Base-by-base conservation (phyloP, 495 filamentous ascomycete genomes). In the Clavariopsis aquatica region DNA sequence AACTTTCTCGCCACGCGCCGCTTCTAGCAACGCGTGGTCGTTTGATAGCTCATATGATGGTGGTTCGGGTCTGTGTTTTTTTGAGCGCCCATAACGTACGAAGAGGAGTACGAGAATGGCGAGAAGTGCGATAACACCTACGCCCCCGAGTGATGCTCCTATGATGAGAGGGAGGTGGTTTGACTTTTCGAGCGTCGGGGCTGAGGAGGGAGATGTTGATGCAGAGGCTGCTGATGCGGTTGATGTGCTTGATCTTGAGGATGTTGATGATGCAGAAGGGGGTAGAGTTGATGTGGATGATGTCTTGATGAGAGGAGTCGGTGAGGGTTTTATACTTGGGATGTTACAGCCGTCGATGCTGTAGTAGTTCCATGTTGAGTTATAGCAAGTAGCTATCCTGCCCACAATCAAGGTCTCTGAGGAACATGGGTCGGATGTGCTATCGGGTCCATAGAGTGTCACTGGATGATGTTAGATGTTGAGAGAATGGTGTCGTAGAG, bases 281-380 rank as follows among this genome's bases (percentile, higher is more conserved):
- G n/a, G 41, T 23, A 26, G 6, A n/a, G 52, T 52, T 1, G 43
- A 26, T 24, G 22, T 20, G 2, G 47, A 38, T 38, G 57, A 34
- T n/a, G 57, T 24, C 45, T 12, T 23, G 20, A 46, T 34, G 46
- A 52, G 31, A 19, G 54, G 36, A 23, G 59, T 54, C n/a, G 49
- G 5, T 24, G 65, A 59, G 1, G 64, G 46, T 19, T 36, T 62
- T 23, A n/a, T 22, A 51, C 20, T 19, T 23, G 29, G 66, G 28
- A 26, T 26, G 29, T 43, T 23, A 53, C 66, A 69, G n/a, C 34
- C 54, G 31, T 69, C 66, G 20, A 69, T 64, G 41, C 66, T 69
- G 49, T 64, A 69, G 55, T 69, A 64, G 8, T 51, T 55, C 66
- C 66, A 69, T 13, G 54, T 60, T 47, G 66, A n/a, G 26, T 69